Evolutionary conservation across 2,329 filamentous ascomycete species (phyloP), one percentile per base, ranked within the genome.

Genomic region (Escovopsis sp.): DNA sequence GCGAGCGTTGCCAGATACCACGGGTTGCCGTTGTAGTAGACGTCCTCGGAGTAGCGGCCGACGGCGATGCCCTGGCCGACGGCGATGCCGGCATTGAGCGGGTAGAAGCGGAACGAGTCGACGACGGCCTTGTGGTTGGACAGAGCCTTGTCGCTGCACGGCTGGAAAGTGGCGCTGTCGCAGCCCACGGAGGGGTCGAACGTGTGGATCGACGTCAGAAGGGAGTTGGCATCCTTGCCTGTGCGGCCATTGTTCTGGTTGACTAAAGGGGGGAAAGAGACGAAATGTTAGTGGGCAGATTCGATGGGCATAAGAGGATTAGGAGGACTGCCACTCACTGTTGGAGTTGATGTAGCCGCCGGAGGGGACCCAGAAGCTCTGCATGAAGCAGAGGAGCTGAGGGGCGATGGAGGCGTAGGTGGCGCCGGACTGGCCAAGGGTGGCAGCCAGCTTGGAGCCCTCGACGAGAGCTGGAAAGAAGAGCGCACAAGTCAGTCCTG

Each of bases 1-100:
- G 80, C 81, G 21, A 85, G 64, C 1, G 79, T 88, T 46, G 70
- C 70, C 11, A 88, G 65, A 47, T 85, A 82, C 83, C 83, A 90
- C 2, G 83, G 83, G 53, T 90, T 86, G 1, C 81, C 82, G 40
- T 72, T 72, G 54, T 77, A 79, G 56, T 88, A 90, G 4, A 64
- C 56, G 45, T 92, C 82, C 52, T 83, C 78, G 0, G 74, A 57
- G 49, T 85, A 84, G 40, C 79, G 63, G 31, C 79, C 79, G 5
- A 79, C 61, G 6, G 72, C 67, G 9, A 74, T 64, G 7, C 78
- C 78, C 13, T 57, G 55, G 15, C 77, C 75, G 23, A 66, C 55
- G 2, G 68, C 46, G 34, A 77, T 72, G 5, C 74, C 78, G 4
- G 59, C 62, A 60, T 90, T 90, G 57, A 88, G 65, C 12, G 56